Base-by-base conservation (phyloP, 2,329 filamentous ascomycete species). In the Alternaria arborescens region DNA sequence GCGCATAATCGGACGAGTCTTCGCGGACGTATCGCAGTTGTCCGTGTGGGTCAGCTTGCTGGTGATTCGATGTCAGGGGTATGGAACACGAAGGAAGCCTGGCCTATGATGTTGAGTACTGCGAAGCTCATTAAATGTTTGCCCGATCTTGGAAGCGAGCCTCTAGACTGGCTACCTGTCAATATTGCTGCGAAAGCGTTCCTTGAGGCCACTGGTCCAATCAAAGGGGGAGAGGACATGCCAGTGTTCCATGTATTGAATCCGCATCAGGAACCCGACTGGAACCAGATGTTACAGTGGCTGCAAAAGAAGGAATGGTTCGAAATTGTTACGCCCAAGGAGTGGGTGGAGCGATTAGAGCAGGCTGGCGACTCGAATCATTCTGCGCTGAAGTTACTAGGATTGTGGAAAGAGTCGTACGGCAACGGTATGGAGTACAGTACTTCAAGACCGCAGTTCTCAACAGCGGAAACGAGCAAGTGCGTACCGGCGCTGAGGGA, bases 211-310 rank as follows among this genome's bases (percentile, higher is more conserved):
- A 70, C 73, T 46, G 56, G 73, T 24, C 54, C 48, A 12, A 26
- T 60, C 14, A 56, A 44, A 3, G 57, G 40, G 38, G 48, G 22
- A 6, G 55, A 58, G 4, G 18, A 41, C 12, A 66, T 71, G 54
- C 58, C 65, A 16, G 80, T 86, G 5, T 83, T 81, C 59, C 84
- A 87, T 68, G 74, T 86, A 3, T 64, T 86, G 28, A 86, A 85
- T 60, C 77, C 80, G 28, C 76, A 83, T 59, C 71, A 58, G 8
- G 66, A 66, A 8, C 81, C 82, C 4, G 80, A 68, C 2, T 86
- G 83, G 84, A 69, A 62, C 1, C 75, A 82, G 50, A 74, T 87
- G 67, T 71, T 86, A n/a, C 61, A 67, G 4, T 85, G 82, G 82
- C 61, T 84, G 44, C 69, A 73, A 65, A 72, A 77, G 59, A 70